These are phyloP conservation scores for Scheffersomyces parashehatae DNA, from an alignment of 1,139 yeast species.

Conservation along the genomic window DNA sequence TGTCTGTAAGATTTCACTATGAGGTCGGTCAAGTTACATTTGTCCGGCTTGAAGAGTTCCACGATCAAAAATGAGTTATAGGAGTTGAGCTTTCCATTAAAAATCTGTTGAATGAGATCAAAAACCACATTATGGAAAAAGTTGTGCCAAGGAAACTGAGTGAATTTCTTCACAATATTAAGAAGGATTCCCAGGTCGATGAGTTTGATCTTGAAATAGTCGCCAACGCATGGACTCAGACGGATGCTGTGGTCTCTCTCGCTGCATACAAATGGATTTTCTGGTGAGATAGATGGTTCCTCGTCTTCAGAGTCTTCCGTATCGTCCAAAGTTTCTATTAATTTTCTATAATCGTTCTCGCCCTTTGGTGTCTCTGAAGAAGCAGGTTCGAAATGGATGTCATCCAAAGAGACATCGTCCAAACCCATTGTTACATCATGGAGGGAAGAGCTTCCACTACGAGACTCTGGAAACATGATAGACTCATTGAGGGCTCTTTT, in stretches of 20 bases:
- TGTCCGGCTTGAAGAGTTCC: constrained; percentile 35
- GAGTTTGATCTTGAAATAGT: constrained; percentile 43
- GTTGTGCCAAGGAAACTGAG: constrained; percentile 48
- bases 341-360: constrained; percentile 9
- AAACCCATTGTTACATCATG: constrained; percentile 36
- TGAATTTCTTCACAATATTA: constrained; percentile 37
- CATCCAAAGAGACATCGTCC: constrained; percentile 42
- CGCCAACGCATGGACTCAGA: constrained; percentile 43
- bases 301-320: constrained; percentile 46
- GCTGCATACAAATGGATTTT: constrained; percentile 47
- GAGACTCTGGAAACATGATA: constrained; percentile 9
- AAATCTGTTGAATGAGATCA: constrained; percentile 49
- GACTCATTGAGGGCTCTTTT: constrained; percentile 36
- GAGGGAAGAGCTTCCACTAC: constrained; percentile 10
- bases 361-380: constrained; percentile 1
- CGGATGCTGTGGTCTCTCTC: constrained; percentile 36
- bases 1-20: constrained; percentile 33
- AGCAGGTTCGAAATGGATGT: constrained; percentile 22
- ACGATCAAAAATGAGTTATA: constrained; percentile 50
- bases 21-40: constrained; percentile 34
- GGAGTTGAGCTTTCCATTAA: constrained; percentile 50
- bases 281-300: constrained; percentile 48
- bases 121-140: constrained; percentile 53
- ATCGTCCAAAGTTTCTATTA: constrained; percentile 19
- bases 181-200: constrained; percentile 41